Evolutionary conservation across 495 filamentous ascomycete species (phyloP).

Genomic region (Thermothielavioides terrestris): DNA sequence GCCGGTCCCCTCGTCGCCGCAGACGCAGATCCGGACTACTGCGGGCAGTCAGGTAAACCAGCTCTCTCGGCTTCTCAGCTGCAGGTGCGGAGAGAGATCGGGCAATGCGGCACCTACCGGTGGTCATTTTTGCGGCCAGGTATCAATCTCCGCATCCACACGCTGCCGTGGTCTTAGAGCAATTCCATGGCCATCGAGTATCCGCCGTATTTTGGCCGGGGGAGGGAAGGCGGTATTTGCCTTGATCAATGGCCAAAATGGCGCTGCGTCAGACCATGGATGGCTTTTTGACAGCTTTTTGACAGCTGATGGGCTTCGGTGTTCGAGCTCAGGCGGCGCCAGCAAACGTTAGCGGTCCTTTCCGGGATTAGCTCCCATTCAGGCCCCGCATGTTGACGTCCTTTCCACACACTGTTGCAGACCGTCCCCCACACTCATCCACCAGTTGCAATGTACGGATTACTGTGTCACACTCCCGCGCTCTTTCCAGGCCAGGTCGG

Average conservation of each 20-base stretch:
- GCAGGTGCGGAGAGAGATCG: too few species aligned
- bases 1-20: slow-evolving; percentile 79
- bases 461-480: too few species aligned
- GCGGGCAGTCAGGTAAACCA: slow-evolving; percentile 5
- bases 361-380: neutral
- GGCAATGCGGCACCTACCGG: neutral
- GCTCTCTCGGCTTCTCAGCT: too few species aligned
- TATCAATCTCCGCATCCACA: neutral
- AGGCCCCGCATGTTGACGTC: slow-evolving; percentile 2
- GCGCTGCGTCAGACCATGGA: slow-evolving; percentile 3
- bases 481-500: too few species aligned
- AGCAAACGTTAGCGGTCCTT: neutral
- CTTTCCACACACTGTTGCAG: too few species aligned
- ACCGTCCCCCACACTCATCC: neutral
- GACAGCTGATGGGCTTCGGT: neutral
- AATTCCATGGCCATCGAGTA: neutral
- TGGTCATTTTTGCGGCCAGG: slow-evolving; percentile 1
- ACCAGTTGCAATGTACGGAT: too few species aligned
- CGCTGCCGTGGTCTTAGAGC: neutral
- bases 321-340: neutral
- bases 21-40: slow-evolving; percentile 86
- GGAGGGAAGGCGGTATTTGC: neutral
- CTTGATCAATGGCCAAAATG: neutral
- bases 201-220: neutral
- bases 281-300: neutral